Evolutionary conservation across 805 yeast species (phyloP), one percentile per base, ranked within the genome.

Genomic region (Candida schatavii): DNA sequence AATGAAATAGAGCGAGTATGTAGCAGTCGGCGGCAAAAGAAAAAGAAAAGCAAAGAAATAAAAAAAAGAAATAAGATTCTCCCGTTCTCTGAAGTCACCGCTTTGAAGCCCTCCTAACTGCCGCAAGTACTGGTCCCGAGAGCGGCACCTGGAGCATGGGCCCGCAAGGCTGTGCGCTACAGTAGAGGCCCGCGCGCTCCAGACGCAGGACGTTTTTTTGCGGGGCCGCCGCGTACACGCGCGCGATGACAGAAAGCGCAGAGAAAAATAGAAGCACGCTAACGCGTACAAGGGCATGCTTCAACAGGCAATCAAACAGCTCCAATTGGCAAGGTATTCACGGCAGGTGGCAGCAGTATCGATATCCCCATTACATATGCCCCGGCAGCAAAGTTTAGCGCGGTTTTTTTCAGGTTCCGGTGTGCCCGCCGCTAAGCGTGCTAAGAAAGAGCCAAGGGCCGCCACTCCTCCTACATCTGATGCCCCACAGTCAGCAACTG

Each of bases 371-470:
- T 13, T 17, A 9, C 17, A 10, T 22, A 57, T 58, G 62, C 55
- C 56, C 25, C 61, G 59, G 43, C 71, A 65, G 45, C 70, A 64
- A 48, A 55, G 61, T 28, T 47, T 65, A 25, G 65, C 62, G 2
- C 48, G 69, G 13, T 65, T 65, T 45, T 65, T 65, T 44, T 37
- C 44, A 19, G 38, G 29, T 28, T 29, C 34, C 27, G 17, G 39
- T 9, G 15, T 36, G 19, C 26, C 22, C 33, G 27, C 30, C 25
- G 32, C 21, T 32, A 31, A 27, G 19, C 18, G 40, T 38, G 15
- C 35, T 32, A 43, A 43, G 28, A 10, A 21, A 9, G 32, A 40
- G 18, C n/a, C n/a, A n/a, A n/a, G n/a, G n/a, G n/a, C n/a, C n/a
- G n/a, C n/a, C n/a, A n/a, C n/a, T n/a, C n/a, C n/a, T n/a, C n/a